Percentiles rank a stretch among this genome's conserved stretches.
These are phyloP conservation scores for Oemleria cerasiformis DNA, from an alignment of 306 rosid genomes.

Conservation along the genomic window DNA sequence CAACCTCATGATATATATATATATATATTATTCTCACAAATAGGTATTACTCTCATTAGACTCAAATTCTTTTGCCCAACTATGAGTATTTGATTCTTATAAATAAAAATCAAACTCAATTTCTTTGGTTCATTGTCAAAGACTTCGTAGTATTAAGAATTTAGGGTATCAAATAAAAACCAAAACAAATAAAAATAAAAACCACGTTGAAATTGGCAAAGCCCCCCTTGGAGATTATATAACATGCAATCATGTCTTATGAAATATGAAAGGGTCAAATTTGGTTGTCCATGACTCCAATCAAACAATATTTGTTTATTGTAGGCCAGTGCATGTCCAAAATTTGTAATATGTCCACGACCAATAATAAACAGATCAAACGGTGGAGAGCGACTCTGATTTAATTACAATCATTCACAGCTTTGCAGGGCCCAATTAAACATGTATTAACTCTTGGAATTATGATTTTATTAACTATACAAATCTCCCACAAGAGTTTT, in stretches of 20 bases:
- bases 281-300: constrained; percentile 5
- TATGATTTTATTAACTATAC: background rate
- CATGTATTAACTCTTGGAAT: background rate
- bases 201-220: background rate
- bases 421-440: background rate
- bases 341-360: background rate
- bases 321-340: background rate
- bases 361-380: background rate
- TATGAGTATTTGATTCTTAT: too few species aligned
- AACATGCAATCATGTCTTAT: background rate
- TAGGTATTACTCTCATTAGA: too few species aligned
- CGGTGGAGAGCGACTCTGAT: background rate
- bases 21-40: too few species aligned
- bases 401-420: background rate
- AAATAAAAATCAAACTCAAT: too few species aligned
- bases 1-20: too few species aligned
- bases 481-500: background rate
- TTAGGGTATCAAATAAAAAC: background rate
- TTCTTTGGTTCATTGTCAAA: too few species aligned
- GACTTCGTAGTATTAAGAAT: too few species aligned
- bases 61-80: too few species aligned
- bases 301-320: background rate
- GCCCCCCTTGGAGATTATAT: background rate
- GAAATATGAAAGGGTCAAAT: constrained; percentile 7
- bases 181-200: background rate